Evolutionary conservation across 192 early-diverging fungal species (phyloP), one percentile per base, ranked within the genome.

Genomic region (Coemansia reversa): DNA sequence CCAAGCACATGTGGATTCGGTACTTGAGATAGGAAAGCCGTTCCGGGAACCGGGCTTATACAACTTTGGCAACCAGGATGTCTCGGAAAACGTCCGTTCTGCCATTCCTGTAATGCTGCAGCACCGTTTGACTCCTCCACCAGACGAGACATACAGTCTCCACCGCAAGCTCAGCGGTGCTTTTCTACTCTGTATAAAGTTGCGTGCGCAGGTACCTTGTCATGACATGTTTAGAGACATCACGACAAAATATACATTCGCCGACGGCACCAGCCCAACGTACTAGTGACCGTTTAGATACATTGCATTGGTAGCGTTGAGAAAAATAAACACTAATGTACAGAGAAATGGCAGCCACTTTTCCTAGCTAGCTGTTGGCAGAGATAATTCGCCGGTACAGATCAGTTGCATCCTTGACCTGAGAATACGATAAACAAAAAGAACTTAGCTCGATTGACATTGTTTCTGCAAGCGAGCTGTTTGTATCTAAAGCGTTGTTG

Each of bases 131-230:
- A 96, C 92, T 6, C 97, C 97, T 12, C 97, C 97, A 5, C 97
- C 97, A n/a, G 97, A 99, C 63, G 95, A 96, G 72, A 94, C 93
- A 5, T 99, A 99, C 75, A 91, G 91, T 14, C 75, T 97, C 72
- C 97, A 99, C 62, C 84, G 94, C 33, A 99, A 97, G 69, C 84
- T 99, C 48, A 92, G 90, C 20, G 95, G 97, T 1, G 92, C 90
- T 0, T 97, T 94, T 70, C 76, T 98, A 74, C 74, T 97, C 20
- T 98, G 95, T 69, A 86, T 91, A 18, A 92, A 90, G 74, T 75
- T 98, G 27, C 70, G 88, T 20, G 84, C 87, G 1, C 65, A 76
- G 23, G 83, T 92, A 25, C 67, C 70, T 14, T 82, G 78, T 63
- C 74, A 75, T 20, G 63, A 60, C 19, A 18, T 81, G 70, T 81